phyloP scores from a whole-genome alignment of 1,139 yeast species.

The Candida frijolesensis region DNA sequence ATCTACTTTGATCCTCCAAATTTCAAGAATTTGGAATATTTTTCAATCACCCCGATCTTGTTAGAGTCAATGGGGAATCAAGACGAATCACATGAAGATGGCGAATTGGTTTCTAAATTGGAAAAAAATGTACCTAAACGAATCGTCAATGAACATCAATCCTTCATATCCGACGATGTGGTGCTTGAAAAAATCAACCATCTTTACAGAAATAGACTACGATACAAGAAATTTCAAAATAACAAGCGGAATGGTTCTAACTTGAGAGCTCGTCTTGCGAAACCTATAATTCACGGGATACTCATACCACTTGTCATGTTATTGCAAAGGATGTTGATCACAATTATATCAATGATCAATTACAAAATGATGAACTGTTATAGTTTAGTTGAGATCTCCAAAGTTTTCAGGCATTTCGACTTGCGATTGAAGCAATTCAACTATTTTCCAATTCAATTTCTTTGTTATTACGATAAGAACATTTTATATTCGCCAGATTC shows the following conservation, averaged over 20 bases:
- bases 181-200: conserved; percentile 38
- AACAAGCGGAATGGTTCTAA: neutral
- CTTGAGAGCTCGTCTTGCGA: neutral
- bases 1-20: conserved; percentile 75
- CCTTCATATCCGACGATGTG: conserved; percentile 26
- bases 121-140: conserved; percentile 11
- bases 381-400: conserved; percentile 48
- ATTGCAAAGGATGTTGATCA: conserved; percentile 26
- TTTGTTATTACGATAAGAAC: conserved; percentile 48
- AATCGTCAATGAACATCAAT: conserved; percentile 9
- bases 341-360: conserved; percentile 28
- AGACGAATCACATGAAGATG: conserved; percentile 4
- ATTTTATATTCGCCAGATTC: conserved; percentile 30
- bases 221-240: conserved; percentile 10
- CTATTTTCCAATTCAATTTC: conserved; percentile 80
- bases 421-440: conserved; percentile 75
- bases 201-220: conserved; percentile 26
- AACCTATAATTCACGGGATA: conserved; percentile 1
- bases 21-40: conserved; percentile 74
- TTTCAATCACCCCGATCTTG: conserved; percentile 71
- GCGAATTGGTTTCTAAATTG: conserved; percentile 8
- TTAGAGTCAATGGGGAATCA: conserved; percentile 53
- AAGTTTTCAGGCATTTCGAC: conserved; percentile 77
- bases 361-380: conserved; percentile 18
- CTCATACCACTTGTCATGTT: conserved; percentile 15